Evolutionary conservation across 2,329 filamentous ascomycete genomes (phyloP).

Genomic region (Mollisia scopiformis): DNA sequence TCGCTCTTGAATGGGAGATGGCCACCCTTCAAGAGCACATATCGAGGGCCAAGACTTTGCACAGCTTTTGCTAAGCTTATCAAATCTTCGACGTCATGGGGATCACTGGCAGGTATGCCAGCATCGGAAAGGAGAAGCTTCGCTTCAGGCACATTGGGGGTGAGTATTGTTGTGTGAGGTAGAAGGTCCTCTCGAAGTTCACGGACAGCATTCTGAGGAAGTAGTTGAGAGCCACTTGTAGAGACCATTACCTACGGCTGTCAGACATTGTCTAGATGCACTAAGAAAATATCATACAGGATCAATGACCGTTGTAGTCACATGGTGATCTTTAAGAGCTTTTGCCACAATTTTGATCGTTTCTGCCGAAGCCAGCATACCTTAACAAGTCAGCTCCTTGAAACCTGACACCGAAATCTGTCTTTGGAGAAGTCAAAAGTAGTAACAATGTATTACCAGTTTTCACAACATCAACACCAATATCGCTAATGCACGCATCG

Average conservation of each 20-base stretch:
- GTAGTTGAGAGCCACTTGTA: slow-evolving; percentile 73
- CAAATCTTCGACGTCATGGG: slow-evolving; percentile 65
- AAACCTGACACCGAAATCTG: too few relatives aligned
- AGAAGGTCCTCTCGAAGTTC: slow-evolving; percentile 63
- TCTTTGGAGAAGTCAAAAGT: background rate
- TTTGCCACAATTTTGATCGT: slow-evolving; percentile 71
- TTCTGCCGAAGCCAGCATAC: slow-evolving; percentile 78
- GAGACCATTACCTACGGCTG: slow-evolving; percentile 81
- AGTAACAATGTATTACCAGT: slow-evolving; percentile 62
- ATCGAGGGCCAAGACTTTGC: slow-evolving; percentile 70
- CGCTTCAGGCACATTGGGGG: slow-evolving; percentile 79
- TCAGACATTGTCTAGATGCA: slow-evolving; percentile 15
- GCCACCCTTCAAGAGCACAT: slow-evolving; percentile 88
- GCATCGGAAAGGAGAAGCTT: slow-evolving; percentile 62
- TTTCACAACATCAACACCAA: slow-evolving; percentile 89
- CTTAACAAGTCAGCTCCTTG: slow-evolving; percentile 45
- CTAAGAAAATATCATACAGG: slow-evolving; percentile 56
- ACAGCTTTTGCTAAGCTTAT: slow-evolving; percentile 69
- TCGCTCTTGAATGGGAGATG: slow-evolving; percentile 78
- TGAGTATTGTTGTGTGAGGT: slow-evolving; percentile 68
- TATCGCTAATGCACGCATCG: slow-evolving; percentile 79
- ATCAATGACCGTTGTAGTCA: slow-evolving; percentile 69
- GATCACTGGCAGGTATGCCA: slow-evolving; percentile 44
- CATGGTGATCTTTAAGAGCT: slow-evolving; percentile 58
- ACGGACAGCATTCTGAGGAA: slow-evolving; percentile 66